phyloP scores from a whole-genome alignment of 78 protist genomes.

The Dictyostelium citrinum region DNA sequence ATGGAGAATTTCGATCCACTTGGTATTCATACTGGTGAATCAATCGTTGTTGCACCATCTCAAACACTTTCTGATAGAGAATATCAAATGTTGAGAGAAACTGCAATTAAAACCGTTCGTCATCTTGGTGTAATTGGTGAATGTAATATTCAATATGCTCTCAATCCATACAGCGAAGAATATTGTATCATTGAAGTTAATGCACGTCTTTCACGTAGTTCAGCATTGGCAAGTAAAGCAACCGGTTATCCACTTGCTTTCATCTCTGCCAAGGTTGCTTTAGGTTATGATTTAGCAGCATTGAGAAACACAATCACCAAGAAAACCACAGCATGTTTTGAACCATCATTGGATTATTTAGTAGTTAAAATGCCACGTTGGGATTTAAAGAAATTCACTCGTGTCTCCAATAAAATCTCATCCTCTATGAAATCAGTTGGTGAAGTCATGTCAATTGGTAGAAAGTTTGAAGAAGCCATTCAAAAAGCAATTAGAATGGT shows the following conservation, averaged over 20 bases:
- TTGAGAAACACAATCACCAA: slow-evolving; percentile 91
- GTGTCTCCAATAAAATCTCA: slow-evolving; percentile 82
- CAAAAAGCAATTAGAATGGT: slow-evolving; percentile 86
- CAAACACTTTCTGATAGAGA: slow-evolving; percentile 96
- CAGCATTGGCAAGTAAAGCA: slow-evolving; percentile 98
- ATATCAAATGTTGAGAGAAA: slow-evolving; percentile 95
- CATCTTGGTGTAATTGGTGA: slow-evolving; percentile 98
- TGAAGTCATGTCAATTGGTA: slow-evolving; percentile 98
- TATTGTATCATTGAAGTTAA: slow-evolving; percentile 95
- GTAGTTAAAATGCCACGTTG: slow-evolving; percentile 94
- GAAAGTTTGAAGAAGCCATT: slow-evolving; percentile 96
- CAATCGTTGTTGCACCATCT: slow-evolving; percentile 98
- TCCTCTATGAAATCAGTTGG: slow-evolving; percentile 97
- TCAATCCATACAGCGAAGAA: slow-evolving; percentile 93
- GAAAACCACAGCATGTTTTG: slow-evolving; percentile 96
- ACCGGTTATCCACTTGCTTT: slow-evolving; percentile 98
- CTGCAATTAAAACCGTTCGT: slow-evolving; percentile 93
- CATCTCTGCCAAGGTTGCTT: slow-evolving; percentile 97
- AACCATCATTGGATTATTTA: slow-evolving; percentile 97
- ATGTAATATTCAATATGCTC: slow-evolving; percentile 98
- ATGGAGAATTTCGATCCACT: slow-evolving; percentile 99
- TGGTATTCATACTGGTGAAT: slow-evolving; percentile 99
- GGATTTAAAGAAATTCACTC: slow-evolving; percentile 91
- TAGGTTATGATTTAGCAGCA: slow-evolving; percentile 85
- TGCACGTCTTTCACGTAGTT: slow-evolving; percentile 96